Evolutionary conservation across 208 protist species (phyloP), one percentile per base, ranked within the genome.

Genomic region (Crithidia thermophila): DNA sequence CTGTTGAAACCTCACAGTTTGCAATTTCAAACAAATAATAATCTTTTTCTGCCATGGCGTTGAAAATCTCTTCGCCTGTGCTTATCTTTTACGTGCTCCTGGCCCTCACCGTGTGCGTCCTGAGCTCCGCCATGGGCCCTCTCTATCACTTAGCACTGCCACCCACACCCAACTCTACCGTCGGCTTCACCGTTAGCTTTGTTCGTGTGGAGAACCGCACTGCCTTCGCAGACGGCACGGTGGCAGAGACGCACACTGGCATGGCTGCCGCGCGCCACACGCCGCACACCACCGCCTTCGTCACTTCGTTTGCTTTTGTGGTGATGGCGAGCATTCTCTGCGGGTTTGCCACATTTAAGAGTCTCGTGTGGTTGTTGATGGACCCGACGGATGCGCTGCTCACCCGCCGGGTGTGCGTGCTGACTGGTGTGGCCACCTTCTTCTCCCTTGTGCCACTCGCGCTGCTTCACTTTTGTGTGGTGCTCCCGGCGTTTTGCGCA

Each of bases 331-430:
- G 33, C n/a, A 51, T 62, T 23, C 8, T 51, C 2, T 25, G 57
- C 7, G 27, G 42, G 8, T 3, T 49, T 4, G 51, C 49, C 42
- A 42, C 51, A 0, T 39, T 62, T n/a, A 39, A 10, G 28, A 3
- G 42, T 4, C 42, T 62, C 5, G 42, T 62, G 30, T 62, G 57
- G 57, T 27, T 51, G n/a, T 51, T 62, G 57, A n/a, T n/a, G n/a
- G n/a, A n/a, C n/a, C n/a, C n/a, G n/a, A n/a, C n/a, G n/a, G n/a
- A n/a, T n/a, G n/a, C n/a, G n/a, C n/a, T n/a, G n/a, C n/a, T n/a
- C n/a, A n/a, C n/a, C n/a, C n/a, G n/a, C n/a, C n/a, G n/a, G n/a
- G n/a, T 62, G 10, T 51, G 25, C 16, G 16, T 28, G 5, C 13
- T 51, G 10, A 13, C 13, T 30, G 36, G 49, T 18, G 20, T 20